Evolutionary conservation across 2,329 filamentous ascomycete genomes (phyloP).

Genomic region (Calonectria pauciramosa): DNA sequence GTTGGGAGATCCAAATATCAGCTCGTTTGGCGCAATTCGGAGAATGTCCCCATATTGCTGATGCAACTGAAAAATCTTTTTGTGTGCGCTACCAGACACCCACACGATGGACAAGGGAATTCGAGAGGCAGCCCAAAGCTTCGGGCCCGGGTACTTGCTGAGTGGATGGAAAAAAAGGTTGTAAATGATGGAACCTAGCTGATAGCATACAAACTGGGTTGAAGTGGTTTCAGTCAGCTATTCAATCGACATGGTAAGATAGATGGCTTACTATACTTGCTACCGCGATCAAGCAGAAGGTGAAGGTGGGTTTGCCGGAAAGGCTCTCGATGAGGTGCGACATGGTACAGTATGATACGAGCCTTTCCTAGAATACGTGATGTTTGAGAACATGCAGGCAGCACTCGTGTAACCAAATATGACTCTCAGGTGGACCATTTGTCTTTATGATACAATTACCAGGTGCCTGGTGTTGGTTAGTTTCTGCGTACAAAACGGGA

Average conservation of each 20-base stretch:
- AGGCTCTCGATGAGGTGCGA: background rate
- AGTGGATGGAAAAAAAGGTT: slow-evolving; percentile 18
- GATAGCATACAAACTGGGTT: background rate
- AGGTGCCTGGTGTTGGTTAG: too few relatives aligned
- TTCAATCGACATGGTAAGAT: background rate
- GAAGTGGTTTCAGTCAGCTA: background rate
- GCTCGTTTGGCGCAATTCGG: slow-evolving; percentile 54
- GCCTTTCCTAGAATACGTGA: background rate
- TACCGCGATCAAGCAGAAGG: background rate
- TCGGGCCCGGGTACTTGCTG: slow-evolving; percentile 11
- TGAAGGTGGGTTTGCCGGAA: background rate
- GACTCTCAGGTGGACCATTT: background rate
- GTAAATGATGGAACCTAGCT: background rate
- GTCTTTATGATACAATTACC: background rate
- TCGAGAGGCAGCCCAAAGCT: background rate
- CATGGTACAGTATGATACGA: background rate
- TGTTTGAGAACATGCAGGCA: too few relatives aligned
- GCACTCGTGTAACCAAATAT: background rate
- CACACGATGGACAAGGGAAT: background rate
- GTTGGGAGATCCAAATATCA: slow-evolving; percentile 43
- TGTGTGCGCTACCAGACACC: background rate
- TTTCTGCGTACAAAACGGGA: background rate
- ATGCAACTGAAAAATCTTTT: slow-evolving; percentile 27
- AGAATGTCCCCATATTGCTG: slow-evolving; percentile 51
- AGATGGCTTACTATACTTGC: background rate